A percentile compares a stretch with the other conserved stretches of the same genome.
These are phyloP conservation scores for Platanthera zijinensis DNA, from an alignment of 106 monocot species.

Conservation along the genomic window DNA sequence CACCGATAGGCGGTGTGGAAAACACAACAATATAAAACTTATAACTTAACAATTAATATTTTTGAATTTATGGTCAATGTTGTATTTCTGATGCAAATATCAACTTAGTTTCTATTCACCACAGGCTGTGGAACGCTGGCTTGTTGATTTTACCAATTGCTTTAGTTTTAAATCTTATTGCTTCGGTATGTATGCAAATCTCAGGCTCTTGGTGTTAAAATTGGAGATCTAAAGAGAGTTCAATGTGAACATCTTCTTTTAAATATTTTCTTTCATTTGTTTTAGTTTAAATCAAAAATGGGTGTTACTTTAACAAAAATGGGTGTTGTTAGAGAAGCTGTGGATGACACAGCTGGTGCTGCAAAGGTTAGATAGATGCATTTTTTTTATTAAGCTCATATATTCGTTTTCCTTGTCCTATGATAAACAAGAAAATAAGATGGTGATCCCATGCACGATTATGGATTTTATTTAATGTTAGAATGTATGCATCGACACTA, in stretches of 20 bases:
- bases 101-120: conserved; percentile 2
- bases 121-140: conserved; percentile 83
- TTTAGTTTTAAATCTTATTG: too few species aligned
- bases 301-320: conserved; percentile 66
- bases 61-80: neutral
- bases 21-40: too few species aligned
- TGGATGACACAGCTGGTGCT: conserved; percentile 92
- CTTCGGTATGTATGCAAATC: conserved; percentile 81
- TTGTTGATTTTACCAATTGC: conserved; percentile 91
- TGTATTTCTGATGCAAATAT: neutral
- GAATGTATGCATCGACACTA: too few species aligned
- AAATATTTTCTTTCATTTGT: conserved; percentile 2
- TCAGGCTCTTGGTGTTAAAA: conserved; percentile 70
- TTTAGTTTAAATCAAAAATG: too few species aligned
- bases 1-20: too few species aligned
- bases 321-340: conserved; percentile 81
- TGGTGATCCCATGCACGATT: neutral
- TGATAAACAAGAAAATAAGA: neutral
- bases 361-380: conserved; percentile 48
- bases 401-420: neutral
- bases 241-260: conserved; percentile 15
- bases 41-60: too few species aligned
- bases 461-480: neutral
- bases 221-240: conserved; percentile 61
- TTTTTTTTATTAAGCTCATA: neutral